Base-by-base conservation (phyloP, 345 rosid genomes). In the Gossypium sturtianum region DNA sequence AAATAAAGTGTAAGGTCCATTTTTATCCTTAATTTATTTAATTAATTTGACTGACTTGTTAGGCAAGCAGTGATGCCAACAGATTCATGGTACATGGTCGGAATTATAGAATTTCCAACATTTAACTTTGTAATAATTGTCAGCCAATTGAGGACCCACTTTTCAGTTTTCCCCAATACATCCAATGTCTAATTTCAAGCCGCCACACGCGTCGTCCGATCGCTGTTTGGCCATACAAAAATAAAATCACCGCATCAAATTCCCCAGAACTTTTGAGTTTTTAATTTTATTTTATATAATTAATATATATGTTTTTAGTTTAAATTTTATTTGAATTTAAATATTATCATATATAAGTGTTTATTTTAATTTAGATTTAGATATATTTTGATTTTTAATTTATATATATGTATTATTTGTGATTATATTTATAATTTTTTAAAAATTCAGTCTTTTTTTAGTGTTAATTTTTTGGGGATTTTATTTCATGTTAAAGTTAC, bases 21-120 rank as follows among this genome's bases (percentile, higher is more conserved):
- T 34, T 34, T 34, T 34, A 5, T 1, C 1, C 41, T 34, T 34
- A 34, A 34, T 5, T 34, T 34, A 34, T 9, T 20, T 56, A 19
- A 20, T 56, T 56, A 12, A 47, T 4, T 76, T 66, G 75, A 81
- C 79, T 68, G 80, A 72, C 4, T 47, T 48, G 80, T 84, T 82
- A 84, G 85, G 87, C 84, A 2, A 69, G 27, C 9, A 27, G 1
- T 80, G 85, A 84, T 76, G 81, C 76, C 59, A 73, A 82, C 85
- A 80, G 84, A 78, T 84, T 82, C 87, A 84, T 65, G 68, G 85
- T 64, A 80, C 70, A 41, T 80, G 13, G 84, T 38, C 70, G 72
- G 17, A 27, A 72, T 79, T 15, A 1, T 47, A 2, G 75, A 66
- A 52, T 56, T 56, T 54, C 72, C 82, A 52, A 49, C 45, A 23